Evolutionary conservation across 345 rosid species (phyloP), one percentile per base, ranked within the genome.

Genomic region (Adansonia digitata): DNA sequence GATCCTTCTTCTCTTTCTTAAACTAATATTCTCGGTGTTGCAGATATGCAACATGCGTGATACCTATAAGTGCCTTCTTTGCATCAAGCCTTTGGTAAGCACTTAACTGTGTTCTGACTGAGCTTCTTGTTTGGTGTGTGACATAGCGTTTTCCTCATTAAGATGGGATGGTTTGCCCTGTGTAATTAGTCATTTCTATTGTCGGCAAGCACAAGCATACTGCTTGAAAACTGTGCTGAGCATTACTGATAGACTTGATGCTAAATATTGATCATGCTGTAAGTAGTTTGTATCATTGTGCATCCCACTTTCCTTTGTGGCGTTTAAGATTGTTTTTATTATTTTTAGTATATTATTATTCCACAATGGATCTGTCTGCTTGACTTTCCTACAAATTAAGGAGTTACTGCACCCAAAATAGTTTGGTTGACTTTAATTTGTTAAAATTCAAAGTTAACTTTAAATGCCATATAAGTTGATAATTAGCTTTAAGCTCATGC

Each of bases 61-160:
- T 95, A 62, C 98, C 97, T 53, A 93, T 95, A 68, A 93, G 98
- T 79, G 97, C 97, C 70, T 95, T 93, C 88, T 93, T 91, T 84
- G 98, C 99, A 57, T 89, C 98, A 73, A 95, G 98, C 77, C 98
- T 93, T 74, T 95, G 99, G 99, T 95, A 86, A 88, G 90, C 78
- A 51, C 76, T 65, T 74, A 56, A n/a, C n/a, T n/a, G n/a, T n/a
- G n/a, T n/a, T n/a, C n/a, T 26, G 27, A 31, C 18, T 39, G 75
- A 27, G 48, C n/a, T n/a, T n/a, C 65, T 46, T 65, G 49, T 60
- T 64, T 56, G 24, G 5, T 26, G 27, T 53, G 29, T 48, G 39
- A 15, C 15, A 27, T 51, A 63, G 7, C 37, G 4, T 45, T 68
- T 40, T 71, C 24, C 27, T 61, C n/a, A 31, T 35, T 51, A 10